Conservation (phyloP, 805 yeast genomes). For the Starmerella floricola region DNA sequence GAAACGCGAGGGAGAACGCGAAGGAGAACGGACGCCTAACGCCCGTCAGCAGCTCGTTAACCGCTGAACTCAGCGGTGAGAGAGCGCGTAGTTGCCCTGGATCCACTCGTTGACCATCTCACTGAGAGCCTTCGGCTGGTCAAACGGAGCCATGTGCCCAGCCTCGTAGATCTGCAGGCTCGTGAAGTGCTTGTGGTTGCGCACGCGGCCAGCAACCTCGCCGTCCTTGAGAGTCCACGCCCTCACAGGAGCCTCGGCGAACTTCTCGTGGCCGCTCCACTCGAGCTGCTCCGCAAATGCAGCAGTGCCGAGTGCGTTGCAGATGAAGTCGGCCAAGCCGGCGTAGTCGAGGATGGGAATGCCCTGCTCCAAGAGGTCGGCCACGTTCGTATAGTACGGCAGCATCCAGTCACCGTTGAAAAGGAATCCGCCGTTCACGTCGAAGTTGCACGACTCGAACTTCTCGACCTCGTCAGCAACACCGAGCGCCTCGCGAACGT, state of each 20-base stretch:
- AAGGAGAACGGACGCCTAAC: no score
- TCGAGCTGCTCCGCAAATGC: constrained; percentile 64
- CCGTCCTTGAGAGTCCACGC: constrained; percentile 29
- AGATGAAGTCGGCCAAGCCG: constrained; percentile 88
- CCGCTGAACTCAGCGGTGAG: neutral
- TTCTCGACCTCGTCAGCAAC: constrained; percentile 60
- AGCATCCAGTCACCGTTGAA: constrained; percentile 55
- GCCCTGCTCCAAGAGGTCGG: constrained; percentile 49
- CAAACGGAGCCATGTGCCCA: constrained; percentile 90
- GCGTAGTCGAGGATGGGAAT: constrained; percentile 80
- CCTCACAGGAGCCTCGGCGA: constrained; percentile 28
- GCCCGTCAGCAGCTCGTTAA: neutral
- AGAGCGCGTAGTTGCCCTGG: constrained; percentile 40
- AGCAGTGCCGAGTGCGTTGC: constrained; percentile 85
- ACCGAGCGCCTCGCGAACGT: constrained; percentile 67
- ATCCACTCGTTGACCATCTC: constrained; percentile 87
- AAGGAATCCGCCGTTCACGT: constrained; percentile 62
- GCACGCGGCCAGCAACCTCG: constrained; percentile 51
- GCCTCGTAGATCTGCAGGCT: constrained; percentile 73
- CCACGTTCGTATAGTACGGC: constrained; percentile 48
- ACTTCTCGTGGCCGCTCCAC: constrained; percentile 49
- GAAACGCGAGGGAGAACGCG: no score
- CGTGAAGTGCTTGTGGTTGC: constrained; percentile 51
- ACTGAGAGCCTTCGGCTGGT: constrained; percentile 72
- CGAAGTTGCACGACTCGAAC: constrained; percentile 65